Evolutionary conservation across 208 protist genomes (phyloP).

Genomic region (Leishmania braziliensis): DNA sequence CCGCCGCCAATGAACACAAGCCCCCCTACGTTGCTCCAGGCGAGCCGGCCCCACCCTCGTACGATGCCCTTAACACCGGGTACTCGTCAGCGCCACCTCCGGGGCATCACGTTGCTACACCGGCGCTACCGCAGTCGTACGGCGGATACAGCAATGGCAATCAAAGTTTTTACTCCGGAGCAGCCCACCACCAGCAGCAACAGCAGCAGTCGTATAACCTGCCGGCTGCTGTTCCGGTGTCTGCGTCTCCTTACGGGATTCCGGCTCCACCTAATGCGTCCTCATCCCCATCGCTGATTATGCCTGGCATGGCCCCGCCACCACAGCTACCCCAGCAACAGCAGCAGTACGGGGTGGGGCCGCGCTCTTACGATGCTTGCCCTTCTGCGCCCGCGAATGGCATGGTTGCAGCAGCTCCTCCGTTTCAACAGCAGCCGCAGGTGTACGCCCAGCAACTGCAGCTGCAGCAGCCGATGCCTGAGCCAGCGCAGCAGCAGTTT

Average conservation of each 20-base stretch:
- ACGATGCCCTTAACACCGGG: slow-evolving; percentile 14
- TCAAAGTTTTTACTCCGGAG: background rate
- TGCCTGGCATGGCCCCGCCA: background rate
- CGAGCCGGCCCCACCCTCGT: slow-evolving; percentile 28
- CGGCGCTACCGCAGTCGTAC: slow-evolving; percentile 10
- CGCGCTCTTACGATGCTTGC: background rate
- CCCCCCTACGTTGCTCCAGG: background rate
- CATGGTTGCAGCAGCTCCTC: slow-evolving; percentile 6
- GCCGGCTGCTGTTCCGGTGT: background rate
- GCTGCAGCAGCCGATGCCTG: slow-evolving; percentile 2
- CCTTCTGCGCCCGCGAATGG: background rate
- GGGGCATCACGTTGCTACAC: background rate
- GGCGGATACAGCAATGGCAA: background rate
- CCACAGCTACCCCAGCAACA: slow-evolving; percentile 13
- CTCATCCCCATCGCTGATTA: slow-evolving; percentile 1
- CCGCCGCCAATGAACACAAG: slow-evolving; percentile 15
- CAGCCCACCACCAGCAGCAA: slow-evolving; percentile 7
- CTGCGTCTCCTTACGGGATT: background rate
- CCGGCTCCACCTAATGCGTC: background rate
- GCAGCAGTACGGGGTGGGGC: background rate
- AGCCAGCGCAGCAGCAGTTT: slow-evolving; percentile 1
- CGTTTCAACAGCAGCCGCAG: slow-evolving; percentile 1
- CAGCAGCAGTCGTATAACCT: slow-evolving; percentile 4
- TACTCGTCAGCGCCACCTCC: slow-evolving; percentile 23
- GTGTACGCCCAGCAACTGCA: slow-evolving; percentile 3